phyloP scores from a whole-genome alignment of 352 stramenopile species.

The Pythium monospermum region DNA sequence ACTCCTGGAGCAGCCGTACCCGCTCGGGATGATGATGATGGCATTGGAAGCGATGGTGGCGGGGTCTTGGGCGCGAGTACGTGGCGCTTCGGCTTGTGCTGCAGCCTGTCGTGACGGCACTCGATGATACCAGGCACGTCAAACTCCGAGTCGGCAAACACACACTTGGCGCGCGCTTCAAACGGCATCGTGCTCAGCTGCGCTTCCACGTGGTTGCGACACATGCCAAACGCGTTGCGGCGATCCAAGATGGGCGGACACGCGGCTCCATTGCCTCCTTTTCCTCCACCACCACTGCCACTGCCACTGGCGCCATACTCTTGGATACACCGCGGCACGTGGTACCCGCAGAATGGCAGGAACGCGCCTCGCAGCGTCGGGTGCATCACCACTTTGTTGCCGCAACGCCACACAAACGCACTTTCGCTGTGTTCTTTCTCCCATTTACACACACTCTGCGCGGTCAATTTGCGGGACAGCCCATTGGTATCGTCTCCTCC shows the following conservation, averaged over 20 bases:
- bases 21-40: background rate
- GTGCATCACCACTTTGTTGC: conserved; percentile 55
- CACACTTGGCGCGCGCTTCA: conserved; percentile 35
- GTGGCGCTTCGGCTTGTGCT: conserved; percentile 24
- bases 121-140: conserved; percentile 58
- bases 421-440: conserved; percentile 54
- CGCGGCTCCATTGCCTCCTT: background rate
- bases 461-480: conserved; percentile 9
- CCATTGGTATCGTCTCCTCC: background rate
- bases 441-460: conserved; percentile 40
- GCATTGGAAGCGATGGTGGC: conserved; percentile 11
- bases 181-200: conserved; percentile 47
- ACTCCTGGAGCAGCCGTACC: too few species aligned
- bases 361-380: conserved; percentile 45
- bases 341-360: conserved; percentile 62
- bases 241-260: conserved; percentile 43
- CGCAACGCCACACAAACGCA: conserved; percentile 52
- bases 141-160: conserved; percentile 55
- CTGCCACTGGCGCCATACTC: conserved; percentile 36
- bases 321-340: conserved; percentile 51
- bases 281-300: too few species aligned
- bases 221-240: conserved; percentile 61
- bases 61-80: conserved; percentile 47
- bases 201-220: conserved; percentile 63
- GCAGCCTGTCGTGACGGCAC: conserved; percentile 33